Evolutionary conservation across 257 asterid genomes (phyloP), one percentile per base, ranked within the genome.

Genomic region (Misopates orontium): DNA sequence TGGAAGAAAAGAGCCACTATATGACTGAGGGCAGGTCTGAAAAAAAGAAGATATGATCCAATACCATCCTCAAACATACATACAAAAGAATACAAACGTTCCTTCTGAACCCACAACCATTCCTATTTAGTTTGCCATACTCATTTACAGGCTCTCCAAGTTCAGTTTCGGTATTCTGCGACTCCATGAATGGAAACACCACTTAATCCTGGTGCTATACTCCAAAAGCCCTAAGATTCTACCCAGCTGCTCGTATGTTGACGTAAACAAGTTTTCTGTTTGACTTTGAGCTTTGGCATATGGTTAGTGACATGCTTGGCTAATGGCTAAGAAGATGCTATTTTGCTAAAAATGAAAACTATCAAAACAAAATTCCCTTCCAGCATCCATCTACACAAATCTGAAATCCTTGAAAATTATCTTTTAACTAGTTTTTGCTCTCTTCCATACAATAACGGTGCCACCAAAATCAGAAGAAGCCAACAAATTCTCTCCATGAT

Each of bases 381-480:
- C 39, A 56, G 25, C 65, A 58, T 53, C 54, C 49, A 44, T 50
- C 32, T 56, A 63, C 62, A 68, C 36, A 32, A 40, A 32, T 32
- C 31, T 32, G 1, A 54, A 60, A 24, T 62, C 68, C 47, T 41
- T 36, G 66, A 44, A 62, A 5, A 14, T 19, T 9, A 25, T 36
- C 66, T 55, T 66, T 83, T 55, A 82, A 64, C 47, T 77, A 41
- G 87, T 76, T 73, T 81, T 88, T 67, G 95, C 95, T 80, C 99
- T 80, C 78, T 90, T 94, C 99, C 99, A 94, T 71, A 94, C 96
- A 60, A 94, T 94, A 28, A 90, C 95, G 10, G 96, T 86, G 73
- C 97, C 99, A 42, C 97, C 99, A 75, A 90, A 94, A 84, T 94
- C 97, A 42, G 99, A 86, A 51, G 99, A 88, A 67, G 99, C 99